Conservation (phyloP, 805 yeast species). For the Myxozyma monticola region DNA sequence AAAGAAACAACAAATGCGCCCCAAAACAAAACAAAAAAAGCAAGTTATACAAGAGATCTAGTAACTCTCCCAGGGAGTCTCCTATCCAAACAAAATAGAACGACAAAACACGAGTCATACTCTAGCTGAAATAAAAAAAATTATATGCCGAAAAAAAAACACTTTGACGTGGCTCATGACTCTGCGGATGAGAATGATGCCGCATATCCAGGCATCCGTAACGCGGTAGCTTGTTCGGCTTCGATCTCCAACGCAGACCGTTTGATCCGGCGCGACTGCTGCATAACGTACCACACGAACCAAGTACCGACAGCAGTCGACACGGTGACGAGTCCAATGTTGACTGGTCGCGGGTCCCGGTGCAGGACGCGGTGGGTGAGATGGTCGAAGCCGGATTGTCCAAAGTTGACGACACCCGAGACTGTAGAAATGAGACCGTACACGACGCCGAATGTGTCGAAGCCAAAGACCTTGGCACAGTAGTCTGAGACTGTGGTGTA, state of each 20-base stretch:
- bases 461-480: slow-evolving; percentile 91
- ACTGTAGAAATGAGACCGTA: slow-evolving; percentile 83
- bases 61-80: too few species aligned
- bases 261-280: slow-evolving; percentile 46
- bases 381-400: slow-evolving; percentile 68
- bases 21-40: too few species aligned
- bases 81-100: too few species aligned
- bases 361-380: slow-evolving; percentile 65
- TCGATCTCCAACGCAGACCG: slow-evolving; percentile 59
- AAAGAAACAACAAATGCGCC: too few species aligned
- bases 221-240: slow-evolving; percentile 58
- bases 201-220: slow-evolving; percentile 36
- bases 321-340: slow-evolving; percentile 52
- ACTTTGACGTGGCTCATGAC: too few species aligned
- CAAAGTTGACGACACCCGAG: slow-evolving; percentile 76
- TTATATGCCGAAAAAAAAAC: too few species aligned
- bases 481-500: slow-evolving; percentile 92
- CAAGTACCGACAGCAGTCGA: slow-evolving; percentile 56
- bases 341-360: slow-evolving; percentile 81
- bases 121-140: too few species aligned
- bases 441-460: slow-evolving; percentile 85
- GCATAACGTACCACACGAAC: slow-evolving; percentile 42
- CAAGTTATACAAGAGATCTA: too few species aligned
- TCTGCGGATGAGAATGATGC: slow-evolving; percentile 1
- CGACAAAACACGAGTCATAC: too few species aligned